Base-by-base conservation (phyloP, 495 filamentous ascomycete genomes). In the Lineolata rhizophorae region DNA sequence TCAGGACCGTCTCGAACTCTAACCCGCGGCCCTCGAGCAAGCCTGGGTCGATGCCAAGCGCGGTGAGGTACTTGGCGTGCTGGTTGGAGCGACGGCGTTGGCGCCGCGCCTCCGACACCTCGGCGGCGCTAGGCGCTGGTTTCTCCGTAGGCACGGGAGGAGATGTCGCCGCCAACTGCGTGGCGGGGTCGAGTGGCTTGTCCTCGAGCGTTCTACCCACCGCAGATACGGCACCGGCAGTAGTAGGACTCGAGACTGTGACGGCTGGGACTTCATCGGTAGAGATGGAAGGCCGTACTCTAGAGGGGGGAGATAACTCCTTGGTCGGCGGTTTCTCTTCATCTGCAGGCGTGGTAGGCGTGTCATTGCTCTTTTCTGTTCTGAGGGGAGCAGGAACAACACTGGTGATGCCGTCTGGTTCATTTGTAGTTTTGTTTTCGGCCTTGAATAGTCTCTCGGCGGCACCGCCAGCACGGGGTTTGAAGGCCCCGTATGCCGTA, bases 351-450 rank as follows among this genome's bases (percentile, higher is more conserved):
- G 32, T 41, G 0, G 42, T 22, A n/a, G n/a, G n/a, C 11, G n/a
- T 12, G 16, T 32, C 25, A 12, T 4, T 14, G 27, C 18, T 13
- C 12, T 21, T 17, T 18, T 32, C 8, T 20, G 6, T 19, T 29
- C 20, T 14, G 53, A 70, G 6, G 3, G 81, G 79, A 1, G 81
- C 76, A 3, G 79, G 81, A 9, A 92, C 70, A 30, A 93, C 82
- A 21, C 71, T 66, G 2, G 73, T 87, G 35, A 93, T 85, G 4
- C 83, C 83, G 58, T 93, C 82, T 4, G 77, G 72, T 19, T 73
- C 80, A 15, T 67, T 61, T 13, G 44, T 38, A 2, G 32, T 16
- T 17, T 40, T 50, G 11, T 44, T 55, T 40, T 77, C 67, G 37
- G 58, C 61, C 33, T 67, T 58, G 20, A 65, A 62, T 18, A 83